Percentiles rank a stretch among this genome's conserved stretches.
phyloP scores from a whole-genome alignment of 768 basidiomycete genomes.

The Gyrodon lividus region DNA sequence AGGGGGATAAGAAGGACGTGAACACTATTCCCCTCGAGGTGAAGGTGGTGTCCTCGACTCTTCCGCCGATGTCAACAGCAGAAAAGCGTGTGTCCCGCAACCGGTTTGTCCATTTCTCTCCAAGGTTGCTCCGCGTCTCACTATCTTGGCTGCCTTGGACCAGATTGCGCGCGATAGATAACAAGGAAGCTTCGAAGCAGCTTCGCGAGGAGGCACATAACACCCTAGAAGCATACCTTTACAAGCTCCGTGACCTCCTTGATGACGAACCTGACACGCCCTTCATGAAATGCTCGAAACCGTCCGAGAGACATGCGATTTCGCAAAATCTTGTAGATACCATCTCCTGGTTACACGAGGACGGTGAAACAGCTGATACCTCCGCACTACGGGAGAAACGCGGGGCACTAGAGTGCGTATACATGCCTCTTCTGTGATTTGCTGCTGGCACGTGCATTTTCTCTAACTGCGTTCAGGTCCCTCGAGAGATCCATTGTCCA shows the following conservation, averaged over 20 bases:
- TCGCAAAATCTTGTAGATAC: constrained; percentile 67
- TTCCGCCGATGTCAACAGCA: constrained; percentile 72
- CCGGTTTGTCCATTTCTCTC: constrained; percentile 48
- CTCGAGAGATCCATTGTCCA: constrained; percentile 81
- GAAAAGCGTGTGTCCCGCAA: constrained; percentile 73
- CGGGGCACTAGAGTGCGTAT: constrained; percentile 75
- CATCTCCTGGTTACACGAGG: constrained; percentile 79
- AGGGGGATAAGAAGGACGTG: constrained; percentile 37
- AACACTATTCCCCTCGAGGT: constrained; percentile 70
- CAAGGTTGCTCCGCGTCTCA: neutral
- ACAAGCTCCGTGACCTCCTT: constrained; percentile 82
- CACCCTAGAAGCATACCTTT: constrained; percentile 89
- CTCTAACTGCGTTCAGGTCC: constrained; percentile 41
- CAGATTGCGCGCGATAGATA: constrained; percentile 79
- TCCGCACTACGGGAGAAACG: constrained; percentile 73
- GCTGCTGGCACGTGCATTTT: neutral
- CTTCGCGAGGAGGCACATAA: constrained; percentile 90
- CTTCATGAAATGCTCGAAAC: constrained; percentile 83
- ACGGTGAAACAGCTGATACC: constrained; percentile 81
- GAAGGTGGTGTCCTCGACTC: constrained; percentile 55
- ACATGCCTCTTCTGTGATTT: neutral
- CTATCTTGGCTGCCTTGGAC: constrained; percentile 5
- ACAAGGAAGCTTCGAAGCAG: constrained; percentile 71
- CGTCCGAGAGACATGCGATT: constrained; percentile 66
- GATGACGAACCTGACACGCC: constrained; percentile 65